Percentiles rank a stretch among this genome's conserved stretches.
Evolutionary conservation across 805 yeast genomes (phyloP).

Genomic region (Suhomyces tanzawaensis): DNA sequence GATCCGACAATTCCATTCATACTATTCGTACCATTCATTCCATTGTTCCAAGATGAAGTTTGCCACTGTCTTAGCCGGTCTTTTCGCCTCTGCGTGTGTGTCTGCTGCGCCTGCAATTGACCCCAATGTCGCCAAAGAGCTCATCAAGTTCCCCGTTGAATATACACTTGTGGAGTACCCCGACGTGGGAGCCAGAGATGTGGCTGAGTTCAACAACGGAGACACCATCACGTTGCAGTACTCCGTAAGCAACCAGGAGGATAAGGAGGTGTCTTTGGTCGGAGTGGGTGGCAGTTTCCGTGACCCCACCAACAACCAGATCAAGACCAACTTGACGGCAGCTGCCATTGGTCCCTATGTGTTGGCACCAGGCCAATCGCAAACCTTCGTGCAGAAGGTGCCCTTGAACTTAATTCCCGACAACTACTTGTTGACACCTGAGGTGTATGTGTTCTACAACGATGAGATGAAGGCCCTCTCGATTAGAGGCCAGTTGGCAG

Average conservation of each 20-base stretch:
- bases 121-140: conserved; percentile 9
- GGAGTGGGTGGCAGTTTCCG: conserved; percentile 70
- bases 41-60: conserved; percentile 9
- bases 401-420: conserved; percentile 57
- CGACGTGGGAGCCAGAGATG: conserved; percentile 33
- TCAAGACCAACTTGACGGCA: conserved; percentile 61
- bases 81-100: conserved; percentile 8
- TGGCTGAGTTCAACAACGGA: conserved; percentile 47
- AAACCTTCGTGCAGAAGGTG: conserved; percentile 55
- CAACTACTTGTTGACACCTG: conserved; percentile 59
- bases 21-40: too few relatives aligned
- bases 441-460: conserved; percentile 50
- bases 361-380: conserved; percentile 49
- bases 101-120: conserved; percentile 11
- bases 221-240: conserved; percentile 53
- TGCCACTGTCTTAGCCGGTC: conserved; percentile 5
- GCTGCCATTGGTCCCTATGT: conserved; percentile 60
- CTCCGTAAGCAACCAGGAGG: conserved; percentile 53
- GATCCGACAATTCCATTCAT: too few relatives aligned
- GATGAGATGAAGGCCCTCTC: conserved; percentile 53
- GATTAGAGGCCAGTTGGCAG: conserved; percentile 55
- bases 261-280: conserved; percentile 48
- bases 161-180: conserved; percentile 50
- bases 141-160: conserved; percentile 44
- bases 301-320: conserved; percentile 51